These are phyloP conservation scores for Zizania latifolia DNA, from an alignment of 176 grass and related monocot species.

Conservation along the genomic window DNA sequence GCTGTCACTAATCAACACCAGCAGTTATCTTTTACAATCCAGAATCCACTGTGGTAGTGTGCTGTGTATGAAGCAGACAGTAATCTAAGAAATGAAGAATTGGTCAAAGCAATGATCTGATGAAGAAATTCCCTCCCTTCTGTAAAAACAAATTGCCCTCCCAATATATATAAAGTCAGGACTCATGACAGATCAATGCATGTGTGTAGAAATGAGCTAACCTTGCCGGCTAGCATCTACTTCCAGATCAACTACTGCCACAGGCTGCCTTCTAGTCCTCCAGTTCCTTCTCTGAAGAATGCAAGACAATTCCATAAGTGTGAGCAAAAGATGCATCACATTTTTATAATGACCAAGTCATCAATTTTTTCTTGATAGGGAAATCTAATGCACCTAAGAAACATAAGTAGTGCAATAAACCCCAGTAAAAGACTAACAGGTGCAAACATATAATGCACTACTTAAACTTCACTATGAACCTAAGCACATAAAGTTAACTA, in stretches of 20 bases:
- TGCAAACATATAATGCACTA: not conserved
- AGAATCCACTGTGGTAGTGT: not conserved
- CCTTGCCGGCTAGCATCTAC: slow-evolving; percentile 21
- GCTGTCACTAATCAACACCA: not conserved
- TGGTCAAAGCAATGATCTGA: not conserved
- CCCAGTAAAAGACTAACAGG: not conserved
- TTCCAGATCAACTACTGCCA: slow-evolving; percentile 38
- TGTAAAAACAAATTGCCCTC: slow-evolving; percentile 7
- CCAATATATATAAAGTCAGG: no score
- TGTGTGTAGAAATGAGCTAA: slow-evolving; percentile 15
- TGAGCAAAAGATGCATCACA: not conserved
- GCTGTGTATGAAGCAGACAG: not conserved
- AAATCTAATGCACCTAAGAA: not conserved
- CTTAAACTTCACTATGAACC: not conserved
- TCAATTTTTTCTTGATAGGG: not conserved
- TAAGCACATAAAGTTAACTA: not conserved
- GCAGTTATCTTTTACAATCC: not conserved
- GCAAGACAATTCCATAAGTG: not conserved
- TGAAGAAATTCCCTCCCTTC: not conserved
- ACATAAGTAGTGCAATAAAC: not conserved
- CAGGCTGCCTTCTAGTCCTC: slow-evolving; percentile 16
- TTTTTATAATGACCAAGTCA: not conserved
- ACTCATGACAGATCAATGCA: not conserved
- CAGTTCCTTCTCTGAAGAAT: slow-evolving; percentile 43
- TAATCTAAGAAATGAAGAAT: not conserved